These are phyloP conservation scores for Scleromitrula shiraiana DNA, from an alignment of 2,329 filamentous ascomycete genomes.

Conservation along the genomic window DNA sequence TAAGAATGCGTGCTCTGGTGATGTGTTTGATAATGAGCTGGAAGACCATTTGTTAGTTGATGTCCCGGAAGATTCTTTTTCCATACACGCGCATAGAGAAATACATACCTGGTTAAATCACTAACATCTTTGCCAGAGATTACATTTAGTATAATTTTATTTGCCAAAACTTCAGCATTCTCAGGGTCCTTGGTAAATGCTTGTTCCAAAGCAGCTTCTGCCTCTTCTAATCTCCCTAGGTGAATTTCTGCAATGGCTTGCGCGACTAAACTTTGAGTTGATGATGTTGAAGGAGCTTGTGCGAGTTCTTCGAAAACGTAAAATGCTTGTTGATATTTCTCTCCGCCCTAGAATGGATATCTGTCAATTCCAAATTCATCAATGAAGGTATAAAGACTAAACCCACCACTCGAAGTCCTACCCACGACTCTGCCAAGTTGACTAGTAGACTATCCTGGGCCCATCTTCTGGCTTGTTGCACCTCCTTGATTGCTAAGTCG, in stretches of 20 bases:
- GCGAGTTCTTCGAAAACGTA: slow-evolving; percentile 97
- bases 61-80: not conserved
- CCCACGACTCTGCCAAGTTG: slow-evolving; percentile 93
- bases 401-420: slow-evolving; percentile 74
- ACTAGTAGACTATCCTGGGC: slow-evolving; percentile 91
- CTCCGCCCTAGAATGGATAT: slow-evolving; percentile 59
- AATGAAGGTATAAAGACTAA: not conserved
- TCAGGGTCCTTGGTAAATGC: slow-evolving; percentile 66
- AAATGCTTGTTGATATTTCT: slow-evolving; percentile 93
- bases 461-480: slow-evolving; percentile 78
- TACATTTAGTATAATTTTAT: slow-evolving; percentile 70
- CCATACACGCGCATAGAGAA: no score
- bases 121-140: slow-evolving; percentile 64
- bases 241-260: slow-evolving; percentile 91
- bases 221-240: slow-evolving; percentile 79
- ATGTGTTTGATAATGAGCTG: slow-evolving; percentile 48
- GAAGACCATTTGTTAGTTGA: not conserved
- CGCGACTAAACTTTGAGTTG: slow-evolving; percentile 66
- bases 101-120: slow-evolving; percentile 54
- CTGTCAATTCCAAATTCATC: not conserved
- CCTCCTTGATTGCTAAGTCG: slow-evolving; percentile 86
- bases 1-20: slow-evolving; percentile 63
- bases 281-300: slow-evolving; percentile 73
- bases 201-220: slow-evolving; percentile 76
- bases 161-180: slow-evolving; percentile 70